Evolutionary conservation across 768 basidiomycete genomes (phyloP).

Genomic region (Russula griseocarnosa): DNA sequence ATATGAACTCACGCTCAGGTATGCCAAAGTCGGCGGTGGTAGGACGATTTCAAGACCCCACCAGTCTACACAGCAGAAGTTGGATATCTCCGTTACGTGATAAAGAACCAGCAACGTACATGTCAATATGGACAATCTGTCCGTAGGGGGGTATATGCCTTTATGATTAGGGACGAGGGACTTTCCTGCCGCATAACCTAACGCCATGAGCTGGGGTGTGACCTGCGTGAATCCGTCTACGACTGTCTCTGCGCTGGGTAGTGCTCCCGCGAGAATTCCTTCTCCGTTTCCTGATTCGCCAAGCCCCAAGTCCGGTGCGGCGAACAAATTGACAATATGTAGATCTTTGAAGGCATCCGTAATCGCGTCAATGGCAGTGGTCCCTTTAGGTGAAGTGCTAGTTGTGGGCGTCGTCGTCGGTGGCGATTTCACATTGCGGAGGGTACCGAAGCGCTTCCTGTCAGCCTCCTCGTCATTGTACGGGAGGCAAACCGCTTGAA

Average conservation of each 20-base stretch:
- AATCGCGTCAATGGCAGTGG: constrained; percentile 50
- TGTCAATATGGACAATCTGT: constrained; percentile 73
- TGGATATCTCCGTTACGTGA: background rate
- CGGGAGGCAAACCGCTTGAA: constrained; percentile 74
- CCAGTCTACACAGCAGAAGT: constrained; percentile 56
- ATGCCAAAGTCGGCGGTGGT: constrained; percentile 62
- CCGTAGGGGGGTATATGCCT: constrained; percentile 65
- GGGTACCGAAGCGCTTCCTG: constrained; percentile 51
- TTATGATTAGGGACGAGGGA: constrained; percentile 62
- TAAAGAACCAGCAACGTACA: constrained; percentile 46
- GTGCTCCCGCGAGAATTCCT: constrained; percentile 67
- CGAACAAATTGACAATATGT: constrained; percentile 57
- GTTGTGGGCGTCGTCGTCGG: background rate
- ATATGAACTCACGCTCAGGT: constrained; percentile 48
- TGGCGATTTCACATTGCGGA: constrained; percentile 32
- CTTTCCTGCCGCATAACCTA: constrained; percentile 72
- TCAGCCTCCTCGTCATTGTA: constrained; percentile 61
- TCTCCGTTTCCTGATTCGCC: constrained; percentile 66
- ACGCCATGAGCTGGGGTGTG: constrained; percentile 71
- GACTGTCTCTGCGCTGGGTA: constrained; percentile 72
- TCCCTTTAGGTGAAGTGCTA: constrained; percentile 39
- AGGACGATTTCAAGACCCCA: constrained; percentile 83
- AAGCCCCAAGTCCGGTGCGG: constrained; percentile 60
- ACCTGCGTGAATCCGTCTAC: constrained; percentile 63
- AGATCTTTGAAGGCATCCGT: constrained; percentile 53